Percentiles rank a stretch among this genome's conserved stretches.
Conservation (phyloP, 257 asterid species). For the Salvia rosmarinus region DNA sequence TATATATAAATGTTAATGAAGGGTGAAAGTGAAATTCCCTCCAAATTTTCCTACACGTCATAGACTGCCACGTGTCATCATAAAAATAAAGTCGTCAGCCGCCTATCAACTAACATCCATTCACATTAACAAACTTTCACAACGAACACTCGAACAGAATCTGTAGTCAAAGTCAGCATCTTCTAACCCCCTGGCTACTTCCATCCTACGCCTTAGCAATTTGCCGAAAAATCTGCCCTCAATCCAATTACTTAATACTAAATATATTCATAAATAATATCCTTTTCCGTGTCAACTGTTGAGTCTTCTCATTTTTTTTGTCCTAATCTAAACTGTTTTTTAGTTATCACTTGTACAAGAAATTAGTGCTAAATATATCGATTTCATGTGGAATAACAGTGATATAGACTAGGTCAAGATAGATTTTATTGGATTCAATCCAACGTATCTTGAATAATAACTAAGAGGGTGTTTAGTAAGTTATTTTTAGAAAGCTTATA, state of each 20-base stretch:
- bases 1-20: no score
- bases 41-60: no score
- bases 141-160: background rate
- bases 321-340: background rate
- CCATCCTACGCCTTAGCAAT: background rate
- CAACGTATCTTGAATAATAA: no score
- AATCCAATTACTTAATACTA: background rate
- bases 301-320: background rate
- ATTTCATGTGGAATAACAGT: no score
- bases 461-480: no score
- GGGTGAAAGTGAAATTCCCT: no score
- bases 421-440: no score
- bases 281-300: slow-evolving; percentile 13
- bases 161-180: slow-evolving; percentile 29
- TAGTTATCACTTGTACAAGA: no score
- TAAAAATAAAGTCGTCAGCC: slow-evolving; percentile 22
- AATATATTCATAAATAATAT: background rate
- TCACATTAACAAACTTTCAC: slow-evolving; percentile 24
- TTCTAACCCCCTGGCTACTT: background rate
- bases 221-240: background rate
- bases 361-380: no score
- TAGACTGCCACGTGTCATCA: background rate
- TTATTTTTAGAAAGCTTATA: no score
- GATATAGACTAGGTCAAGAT: no score
- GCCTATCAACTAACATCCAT: slow-evolving; percentile 17